Percentiles rank a stretch among this genome's conserved stretches.
Evolutionary conservation across 1,284 basidiomycete genomes (phyloP).

Genomic region (Mycena sp.): DNA sequence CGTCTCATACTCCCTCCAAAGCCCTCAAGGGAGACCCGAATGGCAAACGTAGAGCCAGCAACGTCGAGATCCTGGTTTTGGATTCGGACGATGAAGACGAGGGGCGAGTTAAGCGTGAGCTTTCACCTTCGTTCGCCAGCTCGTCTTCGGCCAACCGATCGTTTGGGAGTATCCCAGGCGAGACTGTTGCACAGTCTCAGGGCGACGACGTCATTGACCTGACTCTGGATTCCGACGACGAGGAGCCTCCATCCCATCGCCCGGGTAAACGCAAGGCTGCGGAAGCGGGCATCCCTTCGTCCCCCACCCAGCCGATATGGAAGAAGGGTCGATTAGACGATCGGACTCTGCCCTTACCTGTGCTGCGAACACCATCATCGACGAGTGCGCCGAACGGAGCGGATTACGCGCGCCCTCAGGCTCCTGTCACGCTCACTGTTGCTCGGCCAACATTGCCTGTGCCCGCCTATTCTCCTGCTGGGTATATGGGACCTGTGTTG

Average conservation of each 20-base stretch:
- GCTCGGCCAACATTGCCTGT: not conserved
- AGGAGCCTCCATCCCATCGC: conserved; percentile 50
- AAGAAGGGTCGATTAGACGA: conserved; percentile 62
- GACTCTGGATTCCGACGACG: conserved; percentile 80
- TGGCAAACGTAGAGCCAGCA: conserved; percentile 54
- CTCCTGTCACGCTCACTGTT: not conserved
- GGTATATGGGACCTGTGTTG: conserved; percentile 13
- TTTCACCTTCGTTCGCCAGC: conserved; percentile 66
- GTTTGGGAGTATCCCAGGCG: conserved; percentile 40
- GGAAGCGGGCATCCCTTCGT: conserved; percentile 51
- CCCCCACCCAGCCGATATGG: conserved; percentile 73
- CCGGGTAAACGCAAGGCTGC: conserved; percentile 67
- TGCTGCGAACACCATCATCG: not conserved
- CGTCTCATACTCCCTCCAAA: conserved; percentile 30
- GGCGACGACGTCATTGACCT: conserved; percentile 74
- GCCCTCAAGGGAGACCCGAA: conserved; percentile 45
- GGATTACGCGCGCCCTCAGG: conserved; percentile 2
- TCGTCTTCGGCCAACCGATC: conserved; percentile 51
- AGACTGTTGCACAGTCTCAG: conserved; percentile 30
- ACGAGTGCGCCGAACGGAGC: not conserved
- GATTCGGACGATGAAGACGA: conserved; percentile 86
- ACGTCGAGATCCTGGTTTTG: conserved; percentile 71
- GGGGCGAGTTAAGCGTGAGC: conserved; percentile 74
- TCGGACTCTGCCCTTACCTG: not conserved
- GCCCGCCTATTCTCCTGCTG: not conserved